These are phyloP conservation scores for Epichloe sp. DNA, from an alignment of 2,329 filamentous ascomycete species.

Conservation along the genomic window DNA sequence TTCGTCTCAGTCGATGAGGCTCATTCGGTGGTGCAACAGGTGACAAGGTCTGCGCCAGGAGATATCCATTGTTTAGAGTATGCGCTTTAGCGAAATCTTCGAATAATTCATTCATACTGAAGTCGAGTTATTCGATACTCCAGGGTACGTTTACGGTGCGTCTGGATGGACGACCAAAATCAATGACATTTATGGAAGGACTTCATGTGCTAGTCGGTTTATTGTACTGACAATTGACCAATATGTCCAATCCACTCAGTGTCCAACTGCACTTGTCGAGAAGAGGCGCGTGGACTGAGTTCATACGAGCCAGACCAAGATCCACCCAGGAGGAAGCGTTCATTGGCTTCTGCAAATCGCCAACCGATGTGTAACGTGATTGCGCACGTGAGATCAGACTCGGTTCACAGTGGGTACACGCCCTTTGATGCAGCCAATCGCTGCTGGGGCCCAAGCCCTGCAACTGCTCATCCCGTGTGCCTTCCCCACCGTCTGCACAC, in stretches of 20 bases:
- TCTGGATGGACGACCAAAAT: neutral
- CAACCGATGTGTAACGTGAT: neutral
- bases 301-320: neutral
- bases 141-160: neutral
- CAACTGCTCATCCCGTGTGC: conserved; percentile 19
- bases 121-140: neutral
- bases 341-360: neutral
- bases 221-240: neutral
- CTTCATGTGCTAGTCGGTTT: neutral
- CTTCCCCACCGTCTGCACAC: conserved; percentile 28
- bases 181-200: neutral
- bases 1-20: conserved; percentile 51
- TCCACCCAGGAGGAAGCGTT: neutral
- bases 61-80: conserved; percentile 50
- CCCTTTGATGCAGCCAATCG: conserved; percentile 18
- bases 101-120: conserved; percentile 59
- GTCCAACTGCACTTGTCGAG: no score
- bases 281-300: no score
- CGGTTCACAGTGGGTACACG: neutral
- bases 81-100: conserved; percentile 61
- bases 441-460: conserved; percentile 24
- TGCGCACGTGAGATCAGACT: conserved; percentile 3
- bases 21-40: conserved; percentile 53
- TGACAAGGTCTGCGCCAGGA: conserved; percentile 60
- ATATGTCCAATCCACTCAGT: neutral